Evolutionary conservation across 2,329 filamentous ascomycete genomes (phyloP).

Genomic region (Sclerotiophoma versabilis): DNA sequence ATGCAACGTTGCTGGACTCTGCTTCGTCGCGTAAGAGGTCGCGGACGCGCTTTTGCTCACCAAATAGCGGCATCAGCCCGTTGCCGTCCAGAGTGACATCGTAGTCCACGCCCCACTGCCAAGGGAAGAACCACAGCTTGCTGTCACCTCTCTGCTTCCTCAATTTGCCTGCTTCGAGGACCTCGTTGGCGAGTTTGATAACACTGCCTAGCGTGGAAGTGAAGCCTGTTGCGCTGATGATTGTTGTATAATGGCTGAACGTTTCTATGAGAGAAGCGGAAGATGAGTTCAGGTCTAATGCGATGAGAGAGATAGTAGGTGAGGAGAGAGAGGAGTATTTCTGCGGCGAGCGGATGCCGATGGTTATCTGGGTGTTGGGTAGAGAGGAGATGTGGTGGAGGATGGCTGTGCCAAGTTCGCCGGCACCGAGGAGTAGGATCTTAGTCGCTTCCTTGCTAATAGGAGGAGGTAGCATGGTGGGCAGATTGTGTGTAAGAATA

Average conservation of each 20-base stretch:
- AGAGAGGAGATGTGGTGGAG: constrained; percentile 60
- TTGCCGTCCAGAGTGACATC: constrained; percentile 63
- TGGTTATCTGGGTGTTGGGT: constrained; percentile 55
- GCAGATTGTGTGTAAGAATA: too few species aligned
- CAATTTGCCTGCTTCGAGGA: constrained; percentile 54
- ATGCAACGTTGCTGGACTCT: constrained; percentile 53
- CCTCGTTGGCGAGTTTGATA: constrained; percentile 64
- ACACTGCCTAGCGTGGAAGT: constrained; percentile 63
- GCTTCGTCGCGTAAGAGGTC: constrained; percentile 36
- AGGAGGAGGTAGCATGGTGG: too few species aligned
- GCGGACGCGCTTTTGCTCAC: constrained; percentile 64
- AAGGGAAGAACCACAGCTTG: constrained; percentile 64
- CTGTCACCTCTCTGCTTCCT: background rate
- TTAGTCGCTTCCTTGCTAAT: constrained; percentile 11
- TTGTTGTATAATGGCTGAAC: constrained; percentile 56
- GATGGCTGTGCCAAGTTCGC: constrained; percentile 68
- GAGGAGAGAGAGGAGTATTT: constrained; percentile 44
- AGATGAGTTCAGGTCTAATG: constrained; percentile 54
- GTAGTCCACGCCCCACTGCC: constrained; percentile 79
- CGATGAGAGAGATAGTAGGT: constrained; percentile 44
- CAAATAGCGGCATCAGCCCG: constrained; percentile 69
- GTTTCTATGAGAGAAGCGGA: constrained; percentile 41
- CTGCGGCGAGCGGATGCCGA: constrained; percentile 62
- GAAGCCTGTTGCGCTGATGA: constrained; percentile 70
- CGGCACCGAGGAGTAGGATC: constrained; percentile 70